Conservation (phyloP, 2,329 filamentous ascomycete genomes). For the Cryphonectria japonica region DNA sequence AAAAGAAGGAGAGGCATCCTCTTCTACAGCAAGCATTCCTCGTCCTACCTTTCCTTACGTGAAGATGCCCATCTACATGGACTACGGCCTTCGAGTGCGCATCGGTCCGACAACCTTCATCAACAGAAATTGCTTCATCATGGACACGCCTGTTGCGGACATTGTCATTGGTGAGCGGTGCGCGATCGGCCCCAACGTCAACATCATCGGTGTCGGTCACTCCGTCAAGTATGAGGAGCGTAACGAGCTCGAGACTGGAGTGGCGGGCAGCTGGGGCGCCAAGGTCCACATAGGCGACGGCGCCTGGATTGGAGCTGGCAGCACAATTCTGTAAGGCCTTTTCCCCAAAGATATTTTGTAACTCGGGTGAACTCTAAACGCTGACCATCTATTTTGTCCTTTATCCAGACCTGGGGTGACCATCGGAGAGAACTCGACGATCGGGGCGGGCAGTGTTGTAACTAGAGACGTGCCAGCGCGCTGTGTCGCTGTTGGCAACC, state of each 20-base stretch:
- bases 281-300: slow-evolving; percentile 42
- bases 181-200: slow-evolving; percentile 39
- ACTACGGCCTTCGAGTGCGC: slow-evolving; percentile 40
- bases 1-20: background rate
- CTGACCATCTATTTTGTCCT: slow-evolving; percentile 3
- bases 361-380: background rate
- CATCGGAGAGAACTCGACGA: slow-evolving; percentile 37
- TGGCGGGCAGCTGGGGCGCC: slow-evolving; percentile 36
- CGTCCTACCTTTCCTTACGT: slow-evolving; percentile 38
- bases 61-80: slow-evolving; percentile 39
- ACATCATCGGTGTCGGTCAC: slow-evolving; percentile 38
- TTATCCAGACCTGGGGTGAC: slow-evolving; percentile 36
- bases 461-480: slow-evolving; percentile 35
- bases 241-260: slow-evolving; percentile 32
- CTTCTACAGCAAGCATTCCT: slow-evolving; percentile 18
- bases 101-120: slow-evolving; percentile 39
- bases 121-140: slow-evolving; percentile 40
- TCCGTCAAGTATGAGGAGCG: slow-evolving; percentile 35
- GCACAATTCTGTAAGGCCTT: slow-evolving; percentile 39
- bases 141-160: slow-evolving; percentile 41
- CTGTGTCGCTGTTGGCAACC: slow-evolving; percentile 36
- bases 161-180: slow-evolving; percentile 40
- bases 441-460: slow-evolving; percentile 38
- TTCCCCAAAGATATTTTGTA: background rate
- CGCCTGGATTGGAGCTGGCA: slow-evolving; percentile 46